Base-by-base conservation (phyloP, 768 basidiomycete genomes). In the Boletus vinaceobasis region DNA sequence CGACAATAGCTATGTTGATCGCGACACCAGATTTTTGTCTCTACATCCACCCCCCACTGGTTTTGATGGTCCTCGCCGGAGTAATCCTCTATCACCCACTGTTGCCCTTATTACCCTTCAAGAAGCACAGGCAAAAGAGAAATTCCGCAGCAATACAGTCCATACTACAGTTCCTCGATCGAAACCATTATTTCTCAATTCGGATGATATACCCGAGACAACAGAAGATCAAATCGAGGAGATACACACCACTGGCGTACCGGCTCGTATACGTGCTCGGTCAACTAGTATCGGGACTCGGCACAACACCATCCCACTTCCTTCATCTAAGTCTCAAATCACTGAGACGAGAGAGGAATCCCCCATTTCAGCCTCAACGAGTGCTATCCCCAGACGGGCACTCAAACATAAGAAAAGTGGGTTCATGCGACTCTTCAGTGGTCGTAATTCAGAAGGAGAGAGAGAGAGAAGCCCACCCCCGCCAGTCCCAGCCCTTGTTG, bases 331-430 rank as follows among this genome's bases (percentile, higher is more conserved):
- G 46, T 29, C 57, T 27, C 75, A 71, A 14, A 77, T 74, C 55
- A 58, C 65, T n/a, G 80, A 82, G 52, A 67, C 71, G 31, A 73
- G 71, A 37, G 79, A 78, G 6, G 82, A 80, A 33, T 65, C 72
- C 2, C 23, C 54, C 39, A 49, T 60, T 37, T 48, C 40, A 58
- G 52, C 36, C 57, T 60, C 52, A 42, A 50, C 9, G 29, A 59
- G 35, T 15, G 36, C 45, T 14, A 23, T 65, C 46, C 63, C 73
- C 27, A 74, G 73, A 10, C 86, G 82, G 61, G 59, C 71, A 2
- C 67, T 92, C 47, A 88, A 81, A 61, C 86, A 86, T 56, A 90
- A 87, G 75, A 91, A 87, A 68, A 91, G 89, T 58, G 90, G 80
- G 4, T 89, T 93, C 65, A 81, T 92, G 85, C 77, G 86, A 48